These are phyloP conservation scores for Cairneyella variabilis DNA, from an alignment of 495 filamentous ascomycete genomes.

Conservation along the genomic window DNA sequence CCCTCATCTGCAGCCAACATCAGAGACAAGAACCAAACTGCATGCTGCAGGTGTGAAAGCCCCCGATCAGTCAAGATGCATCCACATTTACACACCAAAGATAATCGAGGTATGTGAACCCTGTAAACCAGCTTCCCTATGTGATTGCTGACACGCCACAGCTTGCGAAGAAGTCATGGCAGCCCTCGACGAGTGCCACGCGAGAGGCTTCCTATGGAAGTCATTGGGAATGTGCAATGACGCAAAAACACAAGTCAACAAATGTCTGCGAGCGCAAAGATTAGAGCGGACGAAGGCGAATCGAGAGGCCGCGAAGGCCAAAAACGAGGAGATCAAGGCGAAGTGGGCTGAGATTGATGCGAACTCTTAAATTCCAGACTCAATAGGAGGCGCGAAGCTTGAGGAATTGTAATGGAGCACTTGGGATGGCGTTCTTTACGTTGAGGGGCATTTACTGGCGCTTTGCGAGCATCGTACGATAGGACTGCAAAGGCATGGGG, in stretches of 20 bases:
- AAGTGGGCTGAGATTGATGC: slow-evolving; percentile 82
- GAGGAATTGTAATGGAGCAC: neutral
- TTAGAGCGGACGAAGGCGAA: slow-evolving; percentile 71
- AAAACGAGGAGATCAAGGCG: slow-evolving; percentile 62
- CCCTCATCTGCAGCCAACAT: no score
- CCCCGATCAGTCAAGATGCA: slow-evolving; percentile 63
- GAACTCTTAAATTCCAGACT: slow-evolving; percentile 44
- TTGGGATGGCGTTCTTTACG: neutral
- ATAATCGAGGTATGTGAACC: slow-evolving; percentile 67
- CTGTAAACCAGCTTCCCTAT: neutral
- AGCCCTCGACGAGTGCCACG: slow-evolving; percentile 93
- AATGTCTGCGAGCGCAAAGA: slow-evolving; percentile 77
- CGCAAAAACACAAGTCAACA: slow-evolving; percentile 73
- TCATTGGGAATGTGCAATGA: slow-evolving; percentile 85
- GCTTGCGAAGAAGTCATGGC: slow-evolving; percentile 92
- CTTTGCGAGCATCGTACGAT: neutral
- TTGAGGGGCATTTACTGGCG: slow-evolving; percentile 6
- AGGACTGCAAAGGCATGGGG: neutral
- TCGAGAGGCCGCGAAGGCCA: slow-evolving; percentile 64
- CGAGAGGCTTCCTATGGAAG: slow-evolving; percentile 84
- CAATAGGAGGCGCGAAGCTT: neutral
- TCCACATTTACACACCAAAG: slow-evolving; percentile 89
- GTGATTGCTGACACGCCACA: slow-evolving; percentile 30
- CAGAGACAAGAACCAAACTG: neutral
- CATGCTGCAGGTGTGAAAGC: neutral